Evolutionary conservation across 768 basidiomycete genomes (phyloP).

Genomic region (Ramaria sp.): DNA sequence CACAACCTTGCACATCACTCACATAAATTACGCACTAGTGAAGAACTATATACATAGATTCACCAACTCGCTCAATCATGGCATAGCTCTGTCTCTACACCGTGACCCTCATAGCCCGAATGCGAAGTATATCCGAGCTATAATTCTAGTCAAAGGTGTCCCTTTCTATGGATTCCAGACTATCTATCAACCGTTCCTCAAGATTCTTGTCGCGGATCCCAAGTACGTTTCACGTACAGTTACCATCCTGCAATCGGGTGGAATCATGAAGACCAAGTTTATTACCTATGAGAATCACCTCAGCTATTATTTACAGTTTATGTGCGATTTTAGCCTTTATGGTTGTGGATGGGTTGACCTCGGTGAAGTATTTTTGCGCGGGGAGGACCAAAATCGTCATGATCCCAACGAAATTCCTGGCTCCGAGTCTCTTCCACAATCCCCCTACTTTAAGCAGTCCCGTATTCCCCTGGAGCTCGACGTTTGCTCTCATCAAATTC

Average conservation of each 20-base stretch:
- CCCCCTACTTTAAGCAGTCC: constrained; percentile 56
- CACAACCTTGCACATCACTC: background rate
- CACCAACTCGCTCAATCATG: constrained; percentile 70
- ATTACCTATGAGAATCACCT: constrained; percentile 85
- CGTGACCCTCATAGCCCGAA: constrained; percentile 50
- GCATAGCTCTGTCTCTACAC: constrained; percentile 72
- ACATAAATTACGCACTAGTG: constrained; percentile 33
- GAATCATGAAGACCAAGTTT: constrained; percentile 71
- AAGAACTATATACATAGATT: constrained; percentile 59
- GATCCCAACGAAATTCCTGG: constrained; percentile 17
- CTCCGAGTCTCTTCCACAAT: constrained; percentile 28
- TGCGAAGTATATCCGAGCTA: constrained; percentile 57
- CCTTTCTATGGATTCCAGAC: constrained; percentile 93
- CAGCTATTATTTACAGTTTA: constrained; percentile 79
- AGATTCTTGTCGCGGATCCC: constrained; percentile 71
- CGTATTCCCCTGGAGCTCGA: constrained; percentile 77
- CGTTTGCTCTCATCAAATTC: constrained; percentile 66
- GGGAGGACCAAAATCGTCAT: constrained; percentile 18
- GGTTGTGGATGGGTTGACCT: constrained; percentile 89
- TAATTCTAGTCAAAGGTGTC: constrained; percentile 85
- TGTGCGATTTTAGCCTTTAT: constrained; percentile 91
- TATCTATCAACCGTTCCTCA: constrained; percentile 79
- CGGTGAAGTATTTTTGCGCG: constrained; percentile 48
- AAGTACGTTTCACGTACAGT: constrained; percentile 52
- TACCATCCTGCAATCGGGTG: constrained; percentile 71